Evolutionary conservation across 768 basidiomycete genomes (phyloP), one percentile per base, ranked within the genome.

Genomic region (Boletus speciosus): DNA sequence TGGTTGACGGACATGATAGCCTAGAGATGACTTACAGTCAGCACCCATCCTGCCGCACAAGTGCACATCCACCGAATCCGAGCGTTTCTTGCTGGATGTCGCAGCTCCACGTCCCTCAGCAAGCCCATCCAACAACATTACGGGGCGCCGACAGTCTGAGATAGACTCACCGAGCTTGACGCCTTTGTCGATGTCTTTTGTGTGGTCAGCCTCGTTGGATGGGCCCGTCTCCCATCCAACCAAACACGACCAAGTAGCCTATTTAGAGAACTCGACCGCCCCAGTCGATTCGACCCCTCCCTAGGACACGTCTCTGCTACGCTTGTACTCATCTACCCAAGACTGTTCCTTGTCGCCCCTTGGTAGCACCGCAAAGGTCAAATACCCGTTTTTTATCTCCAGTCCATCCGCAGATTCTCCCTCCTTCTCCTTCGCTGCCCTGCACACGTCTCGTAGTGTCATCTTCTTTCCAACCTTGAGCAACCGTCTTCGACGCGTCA

Each of bases 391-490:
- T 60, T 84, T 86, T 43, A 98, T 64, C 65, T 93, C 90, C 48
- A 98, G 67, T 1, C 96, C 94, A 66, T 98, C 95, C 57, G 62
- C 70, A 32, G 73, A 73, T 50, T 81, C 81, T 2, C 80, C 84
- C 16, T 77, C 78, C 68, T 82, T 85, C 19, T 70, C 82, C 59
- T 78, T 80, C 1, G 86, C 80, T 4, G 81, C 83, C 10, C 71
- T 72, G 60, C 85, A 86, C 4, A 96, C 86, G 62, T 94, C 90
- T 43, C 78, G 73, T 54, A 98, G 73, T 11, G 87, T 88, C 83
- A 96, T 86, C 68, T 89, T 93, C 73, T 86, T 90, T 14, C 95
- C 96, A 5, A 96, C 83, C 72, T 95, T 99, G 54, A 99, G 74
- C 43, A 98, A 70, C 37, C 92, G 80, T 64, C 81, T 87, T 54